Evolutionary conservation across 2,329 filamentous ascomycete genomes (phyloP).

Genomic region (Xylaria multiplex): DNA sequence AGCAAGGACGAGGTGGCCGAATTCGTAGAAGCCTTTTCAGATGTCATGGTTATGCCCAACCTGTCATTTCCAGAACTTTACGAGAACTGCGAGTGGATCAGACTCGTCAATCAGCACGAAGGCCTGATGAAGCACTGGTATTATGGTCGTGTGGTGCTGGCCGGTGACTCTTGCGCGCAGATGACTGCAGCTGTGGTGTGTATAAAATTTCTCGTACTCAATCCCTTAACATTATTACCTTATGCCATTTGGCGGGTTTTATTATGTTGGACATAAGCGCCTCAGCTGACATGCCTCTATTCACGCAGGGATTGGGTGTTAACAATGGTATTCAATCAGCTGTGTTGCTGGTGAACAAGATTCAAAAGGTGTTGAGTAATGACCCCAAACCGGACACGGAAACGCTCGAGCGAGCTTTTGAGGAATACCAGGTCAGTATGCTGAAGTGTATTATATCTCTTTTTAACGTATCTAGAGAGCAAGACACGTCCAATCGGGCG

Average conservation of each 20-base stretch:
- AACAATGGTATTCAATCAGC: slow-evolving; percentile 35
- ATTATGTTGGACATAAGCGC: no score
- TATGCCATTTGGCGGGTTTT: no score
- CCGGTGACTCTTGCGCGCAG: slow-evolving; percentile 29
- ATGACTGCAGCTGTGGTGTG: slow-evolving; percentile 32
- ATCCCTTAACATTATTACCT: no score
- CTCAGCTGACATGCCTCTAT: no score
- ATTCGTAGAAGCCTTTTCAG: slow-evolving; percentile 32
- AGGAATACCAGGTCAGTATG: slow-evolving; percentile 30
- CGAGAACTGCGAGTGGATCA: slow-evolving; percentile 32
- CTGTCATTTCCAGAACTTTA: slow-evolving; percentile 31
- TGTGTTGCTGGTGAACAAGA: slow-evolving; percentile 31
- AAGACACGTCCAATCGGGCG: not conserved
- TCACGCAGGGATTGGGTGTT: slow-evolving; percentile 26
- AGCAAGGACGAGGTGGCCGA: slow-evolving; percentile 30
- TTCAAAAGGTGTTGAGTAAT: slow-evolving; percentile 17
- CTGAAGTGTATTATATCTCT: not conserved
- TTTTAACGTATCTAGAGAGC: not conserved
- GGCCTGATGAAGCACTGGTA: slow-evolving; percentile 31
- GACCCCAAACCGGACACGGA: slow-evolving; percentile 10
- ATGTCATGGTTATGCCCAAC: slow-evolving; percentile 34
- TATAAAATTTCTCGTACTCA: no score
- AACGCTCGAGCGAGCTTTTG: slow-evolving; percentile 22
- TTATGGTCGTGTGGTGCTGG: slow-evolving; percentile 32
- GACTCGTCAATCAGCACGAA: slow-evolving; percentile 33